Percentiles rank a stretch among this genome's conserved stretches.
These are phyloP conservation scores for Picochlorum costavermella DNA, from an alignment of 139 green algal genomes.

Conservation along the genomic window DNA sequence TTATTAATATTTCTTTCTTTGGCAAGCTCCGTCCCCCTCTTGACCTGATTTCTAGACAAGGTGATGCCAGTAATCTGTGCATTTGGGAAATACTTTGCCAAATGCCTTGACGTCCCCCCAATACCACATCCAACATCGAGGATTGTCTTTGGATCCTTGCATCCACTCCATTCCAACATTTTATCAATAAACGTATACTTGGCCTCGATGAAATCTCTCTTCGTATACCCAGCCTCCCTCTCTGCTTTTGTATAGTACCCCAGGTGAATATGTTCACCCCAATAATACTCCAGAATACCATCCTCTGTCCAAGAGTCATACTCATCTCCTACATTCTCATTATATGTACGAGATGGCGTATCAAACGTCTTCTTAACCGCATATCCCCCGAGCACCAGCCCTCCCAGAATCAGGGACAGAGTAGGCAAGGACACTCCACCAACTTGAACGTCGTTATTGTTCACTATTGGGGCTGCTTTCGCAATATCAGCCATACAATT, in stretches of 20 bases:
- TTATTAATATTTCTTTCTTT: conserved; percentile 64
- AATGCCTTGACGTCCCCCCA: conserved; percentile 73
- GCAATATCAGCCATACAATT: no score
- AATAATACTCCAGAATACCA: conserved; percentile 76
- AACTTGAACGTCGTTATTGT: no score
- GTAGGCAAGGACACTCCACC: no score
- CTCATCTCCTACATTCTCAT: conserved; percentile 81
- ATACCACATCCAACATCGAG: conserved; percentile 94
- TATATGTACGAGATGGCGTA: conserved; percentile 65
- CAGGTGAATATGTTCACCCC: conserved; percentile 96
- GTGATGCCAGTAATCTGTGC: conserved; percentile 79
- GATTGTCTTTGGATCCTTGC: conserved; percentile 41
- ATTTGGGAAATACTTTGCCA: conserved; percentile 66
- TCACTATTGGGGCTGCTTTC: no score
- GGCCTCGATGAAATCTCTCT: conserved; percentile 88
- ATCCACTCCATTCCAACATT: conserved; percentile 61
- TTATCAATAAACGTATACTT: conserved; percentile 90
- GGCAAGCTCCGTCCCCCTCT: conserved; percentile 73
- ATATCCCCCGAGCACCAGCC: conserved; percentile 15
- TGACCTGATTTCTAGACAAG: conserved; percentile 75
- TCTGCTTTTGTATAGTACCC: conserved; percentile 84
- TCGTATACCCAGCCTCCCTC: conserved; percentile 54
- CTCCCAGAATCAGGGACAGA: conserved; percentile 13
- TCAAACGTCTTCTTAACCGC: conserved; percentile 59
- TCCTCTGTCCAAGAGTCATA: conserved; percentile 90